phyloP scores from a whole-genome alignment of 352 stramenopile species.

The Phytophthora tentaculata region DNA sequence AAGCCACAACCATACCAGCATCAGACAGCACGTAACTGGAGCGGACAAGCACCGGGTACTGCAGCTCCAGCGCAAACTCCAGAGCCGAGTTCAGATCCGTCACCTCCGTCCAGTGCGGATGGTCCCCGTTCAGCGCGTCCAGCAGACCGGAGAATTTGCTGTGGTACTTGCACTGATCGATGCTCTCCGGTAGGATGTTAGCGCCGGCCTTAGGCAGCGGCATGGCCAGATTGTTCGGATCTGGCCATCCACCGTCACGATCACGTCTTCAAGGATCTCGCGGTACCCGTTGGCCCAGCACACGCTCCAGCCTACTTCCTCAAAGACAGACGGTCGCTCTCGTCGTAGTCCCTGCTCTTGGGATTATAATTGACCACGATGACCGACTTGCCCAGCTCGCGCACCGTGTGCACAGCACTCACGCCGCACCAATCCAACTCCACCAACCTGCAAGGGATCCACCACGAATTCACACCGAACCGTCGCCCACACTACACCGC shows the following conservation, averaged over 20 bases:
- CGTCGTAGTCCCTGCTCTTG: constrained; percentile 97
- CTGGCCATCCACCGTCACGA: constrained; percentile 95
- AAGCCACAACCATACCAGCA: constrained; percentile 97
- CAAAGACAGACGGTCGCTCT: constrained; percentile 98
- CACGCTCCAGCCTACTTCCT: constrained; percentile 94
- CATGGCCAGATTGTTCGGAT: constrained; percentile 97
- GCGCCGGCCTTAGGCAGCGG: constrained; percentile 89
- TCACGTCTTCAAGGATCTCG: constrained; percentile 85
- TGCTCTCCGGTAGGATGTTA: constrained; percentile 89
- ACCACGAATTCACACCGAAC: too few species aligned
- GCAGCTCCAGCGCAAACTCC: constrained; percentile 94
- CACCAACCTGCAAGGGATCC: too few species aligned
- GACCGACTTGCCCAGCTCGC: constrained; percentile 88
- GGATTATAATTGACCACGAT: constrained; percentile 97
- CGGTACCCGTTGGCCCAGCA: constrained; percentile 94
- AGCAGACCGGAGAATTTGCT: constrained; percentile 96
- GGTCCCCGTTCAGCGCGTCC: constrained; percentile 92
- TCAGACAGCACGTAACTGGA: constrained; percentile 97
- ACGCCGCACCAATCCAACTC: constrained; percentile 98
- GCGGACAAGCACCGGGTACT: constrained; percentile 96
- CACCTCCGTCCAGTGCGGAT: constrained; percentile 87
- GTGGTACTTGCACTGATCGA: constrained; percentile 96
- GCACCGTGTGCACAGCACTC: constrained; percentile 76
- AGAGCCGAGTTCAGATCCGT: constrained; percentile 87
- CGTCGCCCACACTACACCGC: too few species aligned